Percentiles rank a stretch among this genome's conserved stretches.
Conservation (phyloP, 2,329 filamentous ascomycete species). For the Neofusicoccum sp. region DNA sequence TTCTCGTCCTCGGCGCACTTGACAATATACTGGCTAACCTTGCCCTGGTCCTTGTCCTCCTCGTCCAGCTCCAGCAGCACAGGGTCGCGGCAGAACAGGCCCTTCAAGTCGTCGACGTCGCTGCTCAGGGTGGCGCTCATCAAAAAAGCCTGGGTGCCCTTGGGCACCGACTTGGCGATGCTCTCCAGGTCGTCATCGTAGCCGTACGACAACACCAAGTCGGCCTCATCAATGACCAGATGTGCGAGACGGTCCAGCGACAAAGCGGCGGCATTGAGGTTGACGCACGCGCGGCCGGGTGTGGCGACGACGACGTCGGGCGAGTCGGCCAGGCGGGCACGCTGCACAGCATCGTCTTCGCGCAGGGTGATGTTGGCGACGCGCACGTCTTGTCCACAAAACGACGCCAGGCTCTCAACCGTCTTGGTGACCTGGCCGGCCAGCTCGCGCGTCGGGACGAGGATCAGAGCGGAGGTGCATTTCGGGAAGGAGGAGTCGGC, state of each 20-base stretch:
- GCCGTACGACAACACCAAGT: slow-evolving; percentile 89
- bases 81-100: slow-evolving; percentile 81
- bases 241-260: slow-evolving; percentile 71
- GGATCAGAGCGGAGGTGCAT: slow-evolving; percentile 75
- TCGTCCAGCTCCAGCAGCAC: slow-evolving; percentile 81
- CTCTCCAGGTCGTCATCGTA: slow-evolving; percentile 88
- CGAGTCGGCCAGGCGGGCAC: slow-evolving; percentile 78
- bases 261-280: slow-evolving; percentile 73
- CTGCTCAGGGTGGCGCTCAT: slow-evolving; percentile 91
- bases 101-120: slow-evolving; percentile 83
- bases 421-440: slow-evolving; percentile 86
- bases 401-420: slow-evolving; percentile 74
- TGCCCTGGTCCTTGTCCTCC: slow-evolving; percentile 73
- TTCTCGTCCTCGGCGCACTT: slow-evolving; percentile 97
- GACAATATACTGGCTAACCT: slow-evolving; percentile 84
- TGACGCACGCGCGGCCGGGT: slow-evolving; percentile 78
- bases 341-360: slow-evolving; percentile 84
- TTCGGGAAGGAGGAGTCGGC: slow-evolving; percentile 58
- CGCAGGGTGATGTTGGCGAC: slow-evolving; percentile 88
- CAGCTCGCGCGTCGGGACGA: slow-evolving; percentile 93
- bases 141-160: slow-evolving; percentile 84
- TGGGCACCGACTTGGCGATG: slow-evolving; percentile 76
- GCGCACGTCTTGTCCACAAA: slow-evolving; percentile 81
- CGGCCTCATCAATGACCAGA: slow-evolving; percentile 90
- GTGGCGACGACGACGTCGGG: slow-evolving; percentile 93